These are phyloP conservation scores for Chlorella sp. DNA, from an alignment of 139 green algal species.

Conservation along the genomic window DNA sequence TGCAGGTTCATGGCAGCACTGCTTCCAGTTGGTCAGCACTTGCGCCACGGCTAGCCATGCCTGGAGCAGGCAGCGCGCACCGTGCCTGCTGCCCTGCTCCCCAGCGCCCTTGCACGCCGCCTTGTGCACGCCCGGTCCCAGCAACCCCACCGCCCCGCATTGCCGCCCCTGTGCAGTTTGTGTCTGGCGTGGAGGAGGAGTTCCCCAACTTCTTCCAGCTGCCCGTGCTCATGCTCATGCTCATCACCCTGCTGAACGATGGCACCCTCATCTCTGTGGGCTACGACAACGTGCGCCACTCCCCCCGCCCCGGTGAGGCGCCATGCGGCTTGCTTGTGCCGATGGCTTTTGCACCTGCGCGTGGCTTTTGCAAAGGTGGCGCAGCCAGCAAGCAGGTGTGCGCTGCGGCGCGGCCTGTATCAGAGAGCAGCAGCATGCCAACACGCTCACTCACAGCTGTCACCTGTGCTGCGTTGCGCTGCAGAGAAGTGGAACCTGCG, in stretches of 20 bases:
- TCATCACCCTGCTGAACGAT: constrained; percentile 95
- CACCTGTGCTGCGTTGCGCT: not conserved
- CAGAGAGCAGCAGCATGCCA: not conserved
- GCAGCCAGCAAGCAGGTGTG: not conserved
- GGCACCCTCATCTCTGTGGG: constrained; percentile 87
- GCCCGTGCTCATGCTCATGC: constrained; percentile 86
- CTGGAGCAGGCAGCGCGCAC: too few species aligned
- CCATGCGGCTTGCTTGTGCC: too few species aligned
- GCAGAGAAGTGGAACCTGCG: constrained; percentile 39
- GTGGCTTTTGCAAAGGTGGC: too few species aligned
- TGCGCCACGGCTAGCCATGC: too few species aligned
- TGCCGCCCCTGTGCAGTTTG: too few species aligned
- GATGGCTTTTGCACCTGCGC: too few species aligned
- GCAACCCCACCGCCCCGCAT: too few species aligned
- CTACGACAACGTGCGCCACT: constrained; percentile 84
- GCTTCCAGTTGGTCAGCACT: too few species aligned
- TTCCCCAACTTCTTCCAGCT: constrained; percentile 82
- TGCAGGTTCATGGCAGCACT: too few species aligned
- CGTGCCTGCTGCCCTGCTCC: too few species aligned
- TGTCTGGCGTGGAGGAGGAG: not conserved
- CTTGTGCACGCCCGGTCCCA: too few species aligned
- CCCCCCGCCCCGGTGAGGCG: constrained; percentile 78
- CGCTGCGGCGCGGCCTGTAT: not conserved
- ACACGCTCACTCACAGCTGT: not conserved
- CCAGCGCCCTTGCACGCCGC: too few species aligned